Conservation (phyloP, 257 asterid genomes). For the Eustoma russellianum region DNA sequence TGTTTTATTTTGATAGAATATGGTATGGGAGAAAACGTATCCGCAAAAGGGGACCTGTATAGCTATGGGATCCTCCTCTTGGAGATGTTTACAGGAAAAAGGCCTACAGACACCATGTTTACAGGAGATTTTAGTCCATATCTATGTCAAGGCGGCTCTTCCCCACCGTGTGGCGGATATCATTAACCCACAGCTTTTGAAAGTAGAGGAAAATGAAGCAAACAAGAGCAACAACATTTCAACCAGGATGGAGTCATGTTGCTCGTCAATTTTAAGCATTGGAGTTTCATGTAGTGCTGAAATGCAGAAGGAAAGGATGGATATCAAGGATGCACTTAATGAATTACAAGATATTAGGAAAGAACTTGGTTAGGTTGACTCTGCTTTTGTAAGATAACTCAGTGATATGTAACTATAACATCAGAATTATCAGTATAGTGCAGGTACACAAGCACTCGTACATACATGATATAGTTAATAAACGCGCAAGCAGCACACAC, state of each 20-base stretch:
- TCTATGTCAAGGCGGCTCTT: slow-evolving; percentile 9
- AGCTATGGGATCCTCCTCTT: slow-evolving; percentile 17
- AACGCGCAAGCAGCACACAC: too few relatives aligned
- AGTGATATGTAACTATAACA: too few relatives aligned
- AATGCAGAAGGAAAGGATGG: slow-evolving; percentile 14
- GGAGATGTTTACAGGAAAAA: slow-evolving; percentile 18
- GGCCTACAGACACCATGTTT: slow-evolving; percentile 8
- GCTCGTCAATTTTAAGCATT: slow-evolving; percentile 1
- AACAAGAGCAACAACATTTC: not conserved
- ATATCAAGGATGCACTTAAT: slow-evolving; percentile 6
- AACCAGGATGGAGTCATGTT: slow-evolving; percentile 1
- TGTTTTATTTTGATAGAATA: slow-evolving; percentile 8
- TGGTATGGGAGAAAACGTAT: slow-evolving; percentile 13
- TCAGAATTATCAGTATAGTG: too few relatives aligned
- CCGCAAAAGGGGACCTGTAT: slow-evolving; percentile 10
- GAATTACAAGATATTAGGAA: slow-evolving; percentile 7
- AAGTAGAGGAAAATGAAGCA: slow-evolving; percentile 2
- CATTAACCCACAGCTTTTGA: slow-evolving; percentile 11
- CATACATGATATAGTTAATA: too few relatives aligned
- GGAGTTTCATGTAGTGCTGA: slow-evolving; percentile 15
- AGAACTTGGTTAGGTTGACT: not conserved
- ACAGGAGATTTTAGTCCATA: slow-evolving; percentile 2
- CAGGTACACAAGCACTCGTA: too few relatives aligned
- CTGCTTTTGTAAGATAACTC: too few relatives aligned
- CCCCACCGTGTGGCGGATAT: slow-evolving; percentile 7